Evolutionary conservation across 2,329 filamentous ascomycete species (phyloP).

Genomic region (Ophiocordyceps camponoti-leonardi): DNA sequence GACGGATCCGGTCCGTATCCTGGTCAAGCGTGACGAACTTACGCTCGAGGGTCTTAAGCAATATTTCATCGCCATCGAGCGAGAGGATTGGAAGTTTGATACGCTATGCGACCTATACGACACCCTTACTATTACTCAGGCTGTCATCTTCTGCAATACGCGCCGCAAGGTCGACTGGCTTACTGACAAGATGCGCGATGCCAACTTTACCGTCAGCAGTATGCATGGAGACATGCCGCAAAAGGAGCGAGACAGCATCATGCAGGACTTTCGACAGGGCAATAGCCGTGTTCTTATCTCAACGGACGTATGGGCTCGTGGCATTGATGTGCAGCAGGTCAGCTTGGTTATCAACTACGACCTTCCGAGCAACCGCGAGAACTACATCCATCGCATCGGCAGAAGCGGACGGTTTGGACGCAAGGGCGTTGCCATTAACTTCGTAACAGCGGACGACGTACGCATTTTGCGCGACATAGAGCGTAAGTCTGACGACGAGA

Average conservation of each 20-base stretch:
- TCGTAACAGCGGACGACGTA: conserved; percentile 95
- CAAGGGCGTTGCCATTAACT: conserved; percentile 99
- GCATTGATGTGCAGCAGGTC: conserved; percentile 98
- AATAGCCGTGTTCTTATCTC: conserved; percentile 94
- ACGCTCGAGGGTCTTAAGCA: conserved; percentile 96
- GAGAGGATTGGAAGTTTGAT: conserved; percentile 99
- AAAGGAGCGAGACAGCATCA: conserved; percentile 94
- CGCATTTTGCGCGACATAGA: conserved; percentile 96
- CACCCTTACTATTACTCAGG: conserved; percentile 94
- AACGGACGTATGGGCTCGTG: conserved; percentile 93
- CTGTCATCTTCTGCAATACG: conserved; percentile 99
- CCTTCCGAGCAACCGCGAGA: conserved; percentile 93
- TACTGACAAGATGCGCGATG: conserved; percentile 97
- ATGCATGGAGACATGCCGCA: conserved; percentile 99
- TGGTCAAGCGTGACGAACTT: conserved; percentile 97
- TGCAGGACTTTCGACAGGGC: conserved; percentile 96
- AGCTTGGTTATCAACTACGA: conserved; percentile 99
- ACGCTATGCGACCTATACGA: conserved; percentile 98
- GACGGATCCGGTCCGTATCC: conserved; percentile 89
- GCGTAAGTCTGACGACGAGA: conserved; percentile 33
- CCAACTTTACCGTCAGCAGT: conserved; percentile 94
- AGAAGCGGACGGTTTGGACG: conserved; percentile 88
- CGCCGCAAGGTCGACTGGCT: conserved; percentile 98
- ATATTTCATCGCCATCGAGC: conserved; percentile 98
- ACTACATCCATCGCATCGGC: conserved; percentile 98